Evolutionary conservation across 805 yeast species (phyloP), one percentile per base, ranked within the genome.

Genomic region (Cyberlindnera amylophila): DNA sequence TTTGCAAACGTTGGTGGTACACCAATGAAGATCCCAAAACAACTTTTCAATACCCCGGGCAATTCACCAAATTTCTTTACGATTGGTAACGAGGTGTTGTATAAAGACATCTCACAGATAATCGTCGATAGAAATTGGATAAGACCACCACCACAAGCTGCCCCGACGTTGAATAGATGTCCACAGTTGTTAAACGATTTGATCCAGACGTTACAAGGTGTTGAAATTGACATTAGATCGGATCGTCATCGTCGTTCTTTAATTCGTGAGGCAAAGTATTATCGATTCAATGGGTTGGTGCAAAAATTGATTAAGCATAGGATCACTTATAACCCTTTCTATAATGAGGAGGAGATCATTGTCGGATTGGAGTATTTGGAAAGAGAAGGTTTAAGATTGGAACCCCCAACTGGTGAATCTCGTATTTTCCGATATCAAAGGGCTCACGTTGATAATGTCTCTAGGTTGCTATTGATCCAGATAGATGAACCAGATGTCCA

Each of bases 51-150:
- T 4, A 59, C 68, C 3, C 71, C 77, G 3, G 96, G 96, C 0
- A 88, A 90, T 57, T 59, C 65, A 35, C 95, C 91, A 10, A 89
- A 89, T 61, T 88, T 72, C 61, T 86, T 89, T 64, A 73, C 83
- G 10, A 65, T 87, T 29, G 74, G 84, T 2, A 72, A 70, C 53
- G 74, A 76, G 27, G 66, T 79, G 1, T 58, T 81, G 16, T 67
- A 77, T 45, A 58, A 66, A 3, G 81, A 79, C 45, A 74, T 79
- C 10, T 69, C 73, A 18, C 66, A 67, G 15, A 50, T 68, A 10
- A 63, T 63, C 41, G 51, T 58, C 13, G 50, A 59, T 7, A 65
- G 64, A 39, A 67, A 72, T 29, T 61, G 81, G 51, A 62, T 84
- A 3, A 64, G 96, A 30, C 96, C 96, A 1, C 95, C 96, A 3